phyloP scores from a whole-genome alignment of 108 stramenopile species.

The Nitzschia palea region DNA sequence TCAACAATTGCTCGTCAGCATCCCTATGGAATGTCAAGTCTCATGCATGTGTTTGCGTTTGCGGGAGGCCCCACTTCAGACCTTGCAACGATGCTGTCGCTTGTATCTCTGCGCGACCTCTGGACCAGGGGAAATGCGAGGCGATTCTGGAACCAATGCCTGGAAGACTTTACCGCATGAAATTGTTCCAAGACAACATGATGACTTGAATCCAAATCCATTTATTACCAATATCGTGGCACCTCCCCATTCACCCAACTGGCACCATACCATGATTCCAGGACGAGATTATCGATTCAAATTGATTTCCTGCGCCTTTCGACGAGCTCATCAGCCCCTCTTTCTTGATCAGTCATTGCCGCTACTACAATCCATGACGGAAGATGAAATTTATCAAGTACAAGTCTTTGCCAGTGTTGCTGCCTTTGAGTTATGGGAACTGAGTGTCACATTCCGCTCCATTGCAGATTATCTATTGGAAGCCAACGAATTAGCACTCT shows the following conservation, averaged over 20 bases:
- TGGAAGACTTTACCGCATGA: slow-evolving; percentile 59
- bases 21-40: background rate
- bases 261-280: slow-evolving; percentile 65
- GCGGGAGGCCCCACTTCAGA: slow-evolving; percentile 59
- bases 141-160: slow-evolving; percentile 68
- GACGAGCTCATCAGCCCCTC: slow-evolving; percentile 23
- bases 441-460: slow-evolving; percentile 40
- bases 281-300: slow-evolving; percentile 67
- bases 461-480: slow-evolving; percentile 51
- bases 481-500: slow-evolving; percentile 42
- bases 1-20: background rate
- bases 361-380: background rate
- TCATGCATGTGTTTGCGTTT: slow-evolving; percentile 43
- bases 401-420: slow-evolving; percentile 35
- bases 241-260: slow-evolving; percentile 35
- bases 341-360: background rate
- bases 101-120: slow-evolving; percentile 71
- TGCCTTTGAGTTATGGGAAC: slow-evolving; percentile 49
- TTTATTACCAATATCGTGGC: slow-evolving; percentile 19
- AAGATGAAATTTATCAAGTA: background rate
- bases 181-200: background rate
- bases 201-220: slow-evolving; percentile 9
- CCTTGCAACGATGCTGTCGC: slow-evolving; percentile 51
- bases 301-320: slow-evolving; percentile 40
- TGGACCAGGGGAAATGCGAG: slow-evolving; percentile 81